These are phyloP conservation scores for Graphilbum sp. DNA, from an alignment of 2,329 filamentous ascomycete genomes.

Conservation along the genomic window DNA sequence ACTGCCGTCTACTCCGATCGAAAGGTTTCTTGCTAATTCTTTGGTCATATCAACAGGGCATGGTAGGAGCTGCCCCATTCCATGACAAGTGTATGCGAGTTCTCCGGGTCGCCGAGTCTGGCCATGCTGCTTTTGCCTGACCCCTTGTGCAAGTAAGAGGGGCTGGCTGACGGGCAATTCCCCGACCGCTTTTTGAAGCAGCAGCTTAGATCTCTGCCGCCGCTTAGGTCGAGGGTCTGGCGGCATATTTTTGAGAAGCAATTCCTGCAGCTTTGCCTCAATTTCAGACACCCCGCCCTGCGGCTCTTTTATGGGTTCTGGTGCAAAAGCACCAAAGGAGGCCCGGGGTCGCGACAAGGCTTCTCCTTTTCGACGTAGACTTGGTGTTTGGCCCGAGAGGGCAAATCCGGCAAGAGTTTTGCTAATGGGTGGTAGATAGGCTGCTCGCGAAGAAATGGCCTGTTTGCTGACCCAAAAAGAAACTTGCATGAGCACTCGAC, in stretches of 20 bases:
- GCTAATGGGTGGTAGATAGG: constrained; percentile 5
- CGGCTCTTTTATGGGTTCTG: neutral
- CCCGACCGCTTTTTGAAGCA: too few relatives aligned
- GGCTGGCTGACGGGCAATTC: neutral
- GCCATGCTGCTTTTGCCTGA: too few relatives aligned
- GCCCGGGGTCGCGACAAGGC: neutral
- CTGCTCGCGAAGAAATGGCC: constrained; percentile 2
- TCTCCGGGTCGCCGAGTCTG: too few relatives aligned
- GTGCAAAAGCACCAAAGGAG: neutral
- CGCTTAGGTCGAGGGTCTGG: neutral
- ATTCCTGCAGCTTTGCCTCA: constrained; percentile 3
- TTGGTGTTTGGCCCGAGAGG: constrained; percentile 5
- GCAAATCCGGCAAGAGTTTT: constrained; percentile 4
- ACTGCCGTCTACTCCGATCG: too few relatives aligned
- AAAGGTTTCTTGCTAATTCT: too few relatives aligned
- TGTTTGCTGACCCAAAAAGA: too few relatives aligned
- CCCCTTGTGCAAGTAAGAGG: too few relatives aligned
- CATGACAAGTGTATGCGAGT: too few relatives aligned
- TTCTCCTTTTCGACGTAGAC: constrained; percentile 5
- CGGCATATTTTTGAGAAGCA: constrained; percentile 4
- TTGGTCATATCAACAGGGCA: too few relatives aligned
- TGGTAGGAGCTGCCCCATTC: too few relatives aligned
- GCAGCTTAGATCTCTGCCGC: too few relatives aligned
- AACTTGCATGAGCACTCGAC: too few relatives aligned
- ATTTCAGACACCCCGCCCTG: neutral